These are phyloP conservation scores for Canna indica DNA, from an alignment of 176 grass and related monocot genomes.

Conservation along the genomic window DNA sequence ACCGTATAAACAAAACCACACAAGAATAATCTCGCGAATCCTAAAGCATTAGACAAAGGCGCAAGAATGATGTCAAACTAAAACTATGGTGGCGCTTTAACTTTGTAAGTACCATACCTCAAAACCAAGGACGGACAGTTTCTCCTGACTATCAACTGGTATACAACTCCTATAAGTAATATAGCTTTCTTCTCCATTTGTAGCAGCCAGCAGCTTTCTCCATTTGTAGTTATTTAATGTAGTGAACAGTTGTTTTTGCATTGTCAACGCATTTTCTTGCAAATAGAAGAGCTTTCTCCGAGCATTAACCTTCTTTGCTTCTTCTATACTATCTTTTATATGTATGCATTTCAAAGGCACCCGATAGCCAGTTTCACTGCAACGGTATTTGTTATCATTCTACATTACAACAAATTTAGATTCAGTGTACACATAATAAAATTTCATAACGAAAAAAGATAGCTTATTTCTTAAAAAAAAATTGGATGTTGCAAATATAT, in stretches of 20 bases:
- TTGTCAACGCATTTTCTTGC: not conserved
- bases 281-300: conserved; percentile 25
- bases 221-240: conserved; percentile 23
- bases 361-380: conserved; percentile 94
- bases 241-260: conserved; percentile 5
- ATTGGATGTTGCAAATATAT: not conserved
- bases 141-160: conserved; percentile 67
- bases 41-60: not conserved
- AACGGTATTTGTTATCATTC: conserved; percentile 82
- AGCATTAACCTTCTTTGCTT: conserved; percentile 38
- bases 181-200: conserved; percentile 37
- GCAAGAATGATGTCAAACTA: not conserved
- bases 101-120: conserved; percentile 47
- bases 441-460: not conserved
- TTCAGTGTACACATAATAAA: conserved; percentile 1
- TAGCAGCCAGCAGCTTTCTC: conserved; percentile 59
- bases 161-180: conserved; percentile 88
- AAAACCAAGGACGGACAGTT: conserved; percentile 77
- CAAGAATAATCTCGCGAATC: not conserved
- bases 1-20: not conserved
- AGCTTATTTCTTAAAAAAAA: not conserved
- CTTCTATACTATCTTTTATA: conserved; percentile 35
- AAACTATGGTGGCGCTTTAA: not conserved
- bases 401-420: conserved; percentile 27
- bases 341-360: conserved; percentile 77